Evolutionary conservation across 305 asterid species (phyloP).

Genomic region (Fraxinus nigra): DNA sequence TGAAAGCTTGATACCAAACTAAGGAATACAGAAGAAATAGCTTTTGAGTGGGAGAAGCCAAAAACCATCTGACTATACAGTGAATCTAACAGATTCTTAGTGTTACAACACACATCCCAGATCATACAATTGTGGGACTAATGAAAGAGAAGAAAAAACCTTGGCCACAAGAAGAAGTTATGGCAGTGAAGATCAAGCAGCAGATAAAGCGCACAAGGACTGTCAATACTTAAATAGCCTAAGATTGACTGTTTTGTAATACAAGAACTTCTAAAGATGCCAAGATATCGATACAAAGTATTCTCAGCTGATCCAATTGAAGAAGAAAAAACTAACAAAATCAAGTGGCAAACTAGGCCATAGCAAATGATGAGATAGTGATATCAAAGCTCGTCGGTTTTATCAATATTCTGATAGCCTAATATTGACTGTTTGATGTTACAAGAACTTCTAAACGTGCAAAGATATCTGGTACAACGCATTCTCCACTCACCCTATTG

Average conservation of each 20-base stretch:
- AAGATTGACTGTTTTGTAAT: background rate
- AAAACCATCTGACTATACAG: background rate
- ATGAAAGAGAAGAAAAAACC: background rate
- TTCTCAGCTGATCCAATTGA: background rate
- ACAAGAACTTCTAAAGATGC: background rate
- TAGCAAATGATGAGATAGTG: background rate
- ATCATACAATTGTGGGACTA: background rate
- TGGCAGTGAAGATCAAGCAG: background rate
- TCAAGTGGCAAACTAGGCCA: background rate
- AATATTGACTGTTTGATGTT: background rate
- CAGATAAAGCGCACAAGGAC: background rate
- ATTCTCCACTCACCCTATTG: background rate
- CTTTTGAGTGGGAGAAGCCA: slow-evolving; percentile 9
- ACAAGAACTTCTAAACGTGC: background rate
- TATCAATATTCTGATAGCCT: background rate
- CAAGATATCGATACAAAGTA: background rate
- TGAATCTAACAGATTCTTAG: background rate
- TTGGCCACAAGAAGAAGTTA: background rate
- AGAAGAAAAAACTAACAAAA: background rate
- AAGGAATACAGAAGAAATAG: background rate
- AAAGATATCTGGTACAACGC: background rate
- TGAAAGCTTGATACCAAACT: background rate
- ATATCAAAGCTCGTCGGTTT: background rate
- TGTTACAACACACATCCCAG: background rate
- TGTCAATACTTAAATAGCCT: background rate